Percentiles rank a stretch among this genome's conserved stretches.
Evolutionary conservation across 2,329 filamentous ascomycete species (phyloP).

Genomic region (Helminthosporium solani): DNA sequence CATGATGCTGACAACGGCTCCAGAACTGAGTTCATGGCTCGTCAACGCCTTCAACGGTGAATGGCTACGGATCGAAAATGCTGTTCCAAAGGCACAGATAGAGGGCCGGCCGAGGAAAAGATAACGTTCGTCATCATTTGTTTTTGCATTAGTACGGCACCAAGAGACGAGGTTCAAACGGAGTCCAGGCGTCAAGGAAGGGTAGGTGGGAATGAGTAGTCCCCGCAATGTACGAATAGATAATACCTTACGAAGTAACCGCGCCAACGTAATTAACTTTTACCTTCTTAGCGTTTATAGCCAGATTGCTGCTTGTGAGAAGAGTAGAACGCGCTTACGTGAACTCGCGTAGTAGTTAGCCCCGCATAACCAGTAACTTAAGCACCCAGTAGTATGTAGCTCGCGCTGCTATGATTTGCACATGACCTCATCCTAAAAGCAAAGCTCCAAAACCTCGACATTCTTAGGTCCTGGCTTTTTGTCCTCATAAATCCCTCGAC

Average conservation of each 20-base stretch:
- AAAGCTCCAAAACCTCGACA: neutral
- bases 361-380: no score
- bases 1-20: conserved; percentile 5
- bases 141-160: neutral
- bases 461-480: neutral
- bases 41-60: conserved; percentile 98
- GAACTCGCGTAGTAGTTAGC: no score
- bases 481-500: neutral
- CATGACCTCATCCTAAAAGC: conserved; percentile 4
- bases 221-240: no score
- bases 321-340: no score
- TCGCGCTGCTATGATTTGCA: conserved; percentile 2
- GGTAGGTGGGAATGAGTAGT: neutral
- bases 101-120: conserved; percentile 20
- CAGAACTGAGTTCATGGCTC: conserved; percentile 84
- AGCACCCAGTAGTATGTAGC: no score
- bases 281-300: no score
- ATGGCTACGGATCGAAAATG: conserved; percentile 66
- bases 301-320: no score
- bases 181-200: neutral
- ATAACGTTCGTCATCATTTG: conserved; percentile 6
- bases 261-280: no score
- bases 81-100: conserved; percentile 47
- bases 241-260: no score
- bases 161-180: neutral